Evolutionary conservation across 192 early-diverging fungal genomes (phyloP).

Genomic region (Coemansia sp.): DNA sequence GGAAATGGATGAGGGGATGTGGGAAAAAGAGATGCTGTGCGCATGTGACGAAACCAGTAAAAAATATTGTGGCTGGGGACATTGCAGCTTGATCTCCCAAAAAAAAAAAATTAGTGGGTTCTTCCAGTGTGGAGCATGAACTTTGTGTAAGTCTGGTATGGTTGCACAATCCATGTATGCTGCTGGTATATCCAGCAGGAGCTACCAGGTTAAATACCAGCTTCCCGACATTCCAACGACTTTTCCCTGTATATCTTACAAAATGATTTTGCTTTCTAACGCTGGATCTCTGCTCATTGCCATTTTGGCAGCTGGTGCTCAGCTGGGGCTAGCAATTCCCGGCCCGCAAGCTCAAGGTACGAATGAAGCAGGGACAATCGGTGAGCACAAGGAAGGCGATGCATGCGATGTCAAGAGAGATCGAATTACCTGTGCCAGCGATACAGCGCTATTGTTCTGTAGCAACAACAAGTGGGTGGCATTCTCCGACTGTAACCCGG

Average conservation of each 20-base stretch:
- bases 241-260: not conserved
- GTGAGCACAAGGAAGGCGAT: conserved; percentile 17
- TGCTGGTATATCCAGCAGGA: too few species aligned
- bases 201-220: too few species aligned
- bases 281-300: conserved; percentile 20
- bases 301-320: conserved; percentile 13
- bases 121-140: too few species aligned
- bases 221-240: too few species aligned
- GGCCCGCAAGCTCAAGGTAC: conserved; percentile 33
- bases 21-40: too few species aligned
- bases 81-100: too few species aligned
- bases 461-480: conserved; percentile 29
- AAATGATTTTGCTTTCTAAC: conserved; percentile 31
- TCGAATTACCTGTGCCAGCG: conserved; percentile 25
- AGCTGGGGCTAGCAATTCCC: conserved; percentile 14
- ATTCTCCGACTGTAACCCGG: conserved; percentile 25
- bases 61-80: too few species aligned
- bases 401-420: conserved; percentile 16
- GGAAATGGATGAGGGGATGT: too few species aligned
- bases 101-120: too few species aligned
- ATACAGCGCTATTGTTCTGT: conserved; percentile 28
- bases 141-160: too few species aligned
- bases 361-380: not conserved
- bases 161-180: too few species aligned
- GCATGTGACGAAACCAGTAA: too few species aligned